These are phyloP conservation scores for Colletotrichum cuscutae DNA, from an alignment of 2,329 filamentous ascomycete genomes.

Conservation along the genomic window DNA sequence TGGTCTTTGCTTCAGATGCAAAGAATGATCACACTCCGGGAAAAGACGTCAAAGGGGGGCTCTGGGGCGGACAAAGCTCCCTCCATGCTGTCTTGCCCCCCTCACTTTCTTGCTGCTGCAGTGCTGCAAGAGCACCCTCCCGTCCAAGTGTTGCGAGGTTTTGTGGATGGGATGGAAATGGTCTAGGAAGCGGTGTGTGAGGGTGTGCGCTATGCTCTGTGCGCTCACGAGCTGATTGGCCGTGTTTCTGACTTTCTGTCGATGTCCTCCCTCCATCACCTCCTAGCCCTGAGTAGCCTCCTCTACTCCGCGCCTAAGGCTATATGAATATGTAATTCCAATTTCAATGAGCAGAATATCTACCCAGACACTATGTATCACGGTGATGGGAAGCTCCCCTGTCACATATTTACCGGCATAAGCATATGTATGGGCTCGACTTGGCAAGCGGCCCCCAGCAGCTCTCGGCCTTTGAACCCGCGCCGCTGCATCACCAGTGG, in stretches of 20 bases:
- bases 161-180: constrained; percentile 7
- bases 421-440: neutral
- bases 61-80: constrained; percentile 13
- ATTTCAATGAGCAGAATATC: neutral
- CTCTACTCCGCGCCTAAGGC: neutral
- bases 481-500: neutral
- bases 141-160: neutral
- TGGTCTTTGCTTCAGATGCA: constrained; percentile 14
- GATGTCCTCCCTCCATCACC: neutral
- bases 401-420: neutral
- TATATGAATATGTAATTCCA: neutral
- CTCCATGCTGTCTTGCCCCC: neutral
- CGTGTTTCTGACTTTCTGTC: neutral
- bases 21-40: neutral
- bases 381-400: neutral
- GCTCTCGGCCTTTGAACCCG: neutral
- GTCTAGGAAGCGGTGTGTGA: neutral
- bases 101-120: neutral
- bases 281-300: neutral
- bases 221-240: neutral
- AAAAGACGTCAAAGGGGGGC: neutral
- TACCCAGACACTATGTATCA: neutral
- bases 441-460: neutral
- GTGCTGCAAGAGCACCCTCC: neutral
- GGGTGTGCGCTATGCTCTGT: neutral